Evolutionary conservation across 2,329 filamentous ascomycete genomes (phyloP).

Genomic region (Fusarium domesticum): DNA sequence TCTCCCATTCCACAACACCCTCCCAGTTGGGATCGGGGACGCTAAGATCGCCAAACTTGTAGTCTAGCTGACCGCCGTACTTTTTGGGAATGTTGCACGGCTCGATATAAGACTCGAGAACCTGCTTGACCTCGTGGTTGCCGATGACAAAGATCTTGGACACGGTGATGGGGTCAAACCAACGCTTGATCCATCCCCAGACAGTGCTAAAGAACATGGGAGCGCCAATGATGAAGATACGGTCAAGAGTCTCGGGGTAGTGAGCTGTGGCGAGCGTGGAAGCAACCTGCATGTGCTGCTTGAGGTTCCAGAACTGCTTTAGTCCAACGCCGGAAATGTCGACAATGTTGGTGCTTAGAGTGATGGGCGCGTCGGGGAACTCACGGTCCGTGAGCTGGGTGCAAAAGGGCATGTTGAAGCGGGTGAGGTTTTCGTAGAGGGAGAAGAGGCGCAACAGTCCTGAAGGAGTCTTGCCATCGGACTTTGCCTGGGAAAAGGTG

Average conservation of each 20-base stretch:
- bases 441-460: slow-evolving; percentile 86
- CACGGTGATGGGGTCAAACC: slow-evolving; percentile 91
- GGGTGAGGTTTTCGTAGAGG: slow-evolving; percentile 87
- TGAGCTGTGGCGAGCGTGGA: slow-evolving; percentile 85
- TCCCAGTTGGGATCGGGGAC: slow-evolving; percentile 64
- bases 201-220: slow-evolving; percentile 89
- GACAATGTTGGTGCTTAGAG: slow-evolving; percentile 90
- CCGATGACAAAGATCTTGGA: slow-evolving; percentile 94
- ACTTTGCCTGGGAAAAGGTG: slow-evolving; percentile 58
- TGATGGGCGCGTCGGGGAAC: slow-evolving; percentile 78
- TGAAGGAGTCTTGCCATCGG: slow-evolving; percentile 64
- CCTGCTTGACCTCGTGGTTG: slow-evolving; percentile 68
- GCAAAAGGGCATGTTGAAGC: slow-evolving; percentile 83
- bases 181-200: slow-evolving; percentile 92
- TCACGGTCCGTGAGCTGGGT: slow-evolving; percentile 70
- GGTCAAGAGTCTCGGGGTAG: slow-evolving; percentile 84
- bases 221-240: slow-evolving; percentile 74
- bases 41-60: slow-evolving; percentile 72
- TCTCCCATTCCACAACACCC: slow-evolving; percentile 50
- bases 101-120: slow-evolving; percentile 79
- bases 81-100: slow-evolving; percentile 78
- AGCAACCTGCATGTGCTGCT: slow-evolving; percentile 89
- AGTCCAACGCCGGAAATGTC: slow-evolving; percentile 85
- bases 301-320: slow-evolving; percentile 95
- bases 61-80: slow-evolving; percentile 86